Conservation (phyloP, 352 stramenopile genomes). For the Achlya hypogyna region DNA sequence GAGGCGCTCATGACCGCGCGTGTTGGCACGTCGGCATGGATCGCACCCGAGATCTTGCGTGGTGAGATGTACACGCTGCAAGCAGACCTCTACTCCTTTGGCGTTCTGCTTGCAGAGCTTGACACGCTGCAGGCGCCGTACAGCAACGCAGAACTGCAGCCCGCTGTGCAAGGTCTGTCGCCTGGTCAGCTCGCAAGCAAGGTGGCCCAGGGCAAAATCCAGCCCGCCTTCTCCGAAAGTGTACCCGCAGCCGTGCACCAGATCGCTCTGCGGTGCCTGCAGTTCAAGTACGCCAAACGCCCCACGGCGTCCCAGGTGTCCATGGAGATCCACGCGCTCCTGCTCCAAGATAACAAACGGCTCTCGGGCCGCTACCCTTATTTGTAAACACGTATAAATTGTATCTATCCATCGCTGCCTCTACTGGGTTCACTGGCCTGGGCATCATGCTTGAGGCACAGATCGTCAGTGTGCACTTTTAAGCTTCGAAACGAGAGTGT, state of each 20-base stretch:
- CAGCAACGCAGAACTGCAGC: constrained; percentile 9
- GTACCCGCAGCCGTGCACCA: neutral
- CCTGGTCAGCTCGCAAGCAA: neutral
- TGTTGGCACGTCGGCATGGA: constrained; percentile 77
- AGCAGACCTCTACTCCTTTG: constrained; percentile 73
- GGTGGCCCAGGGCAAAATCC: constrained; percentile 16
- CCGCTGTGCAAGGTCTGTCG: neutral
- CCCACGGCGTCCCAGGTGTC: constrained; percentile 8
- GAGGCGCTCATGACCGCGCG: constrained; percentile 35
- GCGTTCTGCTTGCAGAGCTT: constrained; percentile 58
- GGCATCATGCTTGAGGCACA: too few species aligned
- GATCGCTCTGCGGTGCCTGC: constrained; percentile 2
- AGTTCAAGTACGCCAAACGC: constrained; percentile 7
- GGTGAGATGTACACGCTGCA: constrained; percentile 39
- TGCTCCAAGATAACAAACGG: constrained; percentile 10
- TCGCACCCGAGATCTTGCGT: constrained; percentile 59
- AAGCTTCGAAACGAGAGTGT: too few species aligned
- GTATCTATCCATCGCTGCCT: too few species aligned
- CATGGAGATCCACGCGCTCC: constrained; percentile 13
- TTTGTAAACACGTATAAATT: too few species aligned
- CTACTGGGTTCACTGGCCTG: too few species aligned
- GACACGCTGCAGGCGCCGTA: constrained; percentile 16
- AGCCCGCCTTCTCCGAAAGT: neutral
- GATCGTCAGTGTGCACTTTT: too few species aligned
- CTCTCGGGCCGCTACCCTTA: neutral